Percentiles rank a stretch among this genome's conserved stretches.
Evolutionary conservation across 169 alveolate genomes (phyloP).

Genomic region (Miamiensis avidus): DNA sequence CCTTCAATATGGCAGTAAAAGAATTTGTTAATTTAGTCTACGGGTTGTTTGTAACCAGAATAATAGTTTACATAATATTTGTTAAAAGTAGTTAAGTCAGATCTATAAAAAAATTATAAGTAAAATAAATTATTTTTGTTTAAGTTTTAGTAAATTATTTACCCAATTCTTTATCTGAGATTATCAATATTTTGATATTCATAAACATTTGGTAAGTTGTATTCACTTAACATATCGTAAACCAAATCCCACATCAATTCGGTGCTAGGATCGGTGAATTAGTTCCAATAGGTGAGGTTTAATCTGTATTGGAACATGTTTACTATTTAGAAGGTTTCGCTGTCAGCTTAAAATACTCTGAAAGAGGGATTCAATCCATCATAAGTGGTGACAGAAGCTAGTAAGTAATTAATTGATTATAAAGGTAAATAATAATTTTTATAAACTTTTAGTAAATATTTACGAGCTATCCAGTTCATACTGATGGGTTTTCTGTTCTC

Average conservation of each 20-base stretch:
- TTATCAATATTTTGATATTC: background rate
- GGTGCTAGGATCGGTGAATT: background rate
- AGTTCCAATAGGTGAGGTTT: slow-evolving; percentile 23
- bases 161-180: background rate
- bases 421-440: too few species aligned
- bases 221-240: background rate
- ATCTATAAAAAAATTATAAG: background rate
- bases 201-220: too few species aligned
- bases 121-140: too few species aligned
- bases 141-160: too few species aligned
- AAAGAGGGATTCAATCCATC: slow-evolving; percentile 44
- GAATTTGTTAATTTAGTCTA: background rate
- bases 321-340: slow-evolving; percentile 46
- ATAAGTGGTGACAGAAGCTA: slow-evolving; percentile 55
- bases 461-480: slow-evolving; percentile 30
- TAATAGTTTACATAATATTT: background rate
- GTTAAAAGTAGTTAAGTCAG: background rate
- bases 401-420: too few species aligned
- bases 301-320: slow-evolving; percentile 32
- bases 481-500: slow-evolving; percentile 25
- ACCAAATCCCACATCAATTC: background rate
- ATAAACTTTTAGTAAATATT: too few species aligned
- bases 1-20: background rate
- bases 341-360: slow-evolving; percentile 54
- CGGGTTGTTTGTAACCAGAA: background rate